A percentile compares a stretch with the other conserved stretches of the same genome.
These are phyloP conservation scores for Trichothecium sympodiale DNA, from an alignment of 2,329 filamentous ascomycete species.

Conservation along the genomic window DNA sequence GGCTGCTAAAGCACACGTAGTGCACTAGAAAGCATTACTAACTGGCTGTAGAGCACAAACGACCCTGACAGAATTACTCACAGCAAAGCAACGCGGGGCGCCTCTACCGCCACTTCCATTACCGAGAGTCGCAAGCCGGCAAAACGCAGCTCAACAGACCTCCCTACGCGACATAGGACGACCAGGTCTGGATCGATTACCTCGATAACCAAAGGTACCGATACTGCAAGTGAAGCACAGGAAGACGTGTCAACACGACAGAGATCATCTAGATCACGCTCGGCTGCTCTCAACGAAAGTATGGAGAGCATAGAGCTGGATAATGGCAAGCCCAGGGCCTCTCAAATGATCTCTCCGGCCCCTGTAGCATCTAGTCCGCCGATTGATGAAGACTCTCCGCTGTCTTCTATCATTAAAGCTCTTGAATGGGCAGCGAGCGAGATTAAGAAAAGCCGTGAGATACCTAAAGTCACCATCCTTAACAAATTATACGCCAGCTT, in stretches of 20 bases:
- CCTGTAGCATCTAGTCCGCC: not conserved
- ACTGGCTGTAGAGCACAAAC: too few species aligned
- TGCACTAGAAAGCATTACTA: too few species aligned
- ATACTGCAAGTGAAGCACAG: too few species aligned
- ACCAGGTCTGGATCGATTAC: too few species aligned
- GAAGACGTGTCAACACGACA: not conserved
- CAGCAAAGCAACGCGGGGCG: too few species aligned
- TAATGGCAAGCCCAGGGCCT: not conserved
- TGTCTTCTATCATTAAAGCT: constrained; percentile 15
- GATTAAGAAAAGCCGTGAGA: constrained; percentile 9
- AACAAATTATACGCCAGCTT: constrained; percentile 21
- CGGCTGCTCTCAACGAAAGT: not conserved
- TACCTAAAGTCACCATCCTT: constrained; percentile 11
- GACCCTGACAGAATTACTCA: too few species aligned
- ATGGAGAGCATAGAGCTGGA: not conserved
- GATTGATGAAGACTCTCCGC: constrained; percentile 11
- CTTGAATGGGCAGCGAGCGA: constrained; percentile 10
- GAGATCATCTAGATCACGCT: constrained; percentile 1
- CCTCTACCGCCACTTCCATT: too few species aligned
- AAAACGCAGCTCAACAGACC: too few species aligned
- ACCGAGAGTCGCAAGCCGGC: too few species aligned
- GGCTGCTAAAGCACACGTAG: constrained; percentile 4
- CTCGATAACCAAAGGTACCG: too few species aligned
- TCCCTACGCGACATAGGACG: too few species aligned
- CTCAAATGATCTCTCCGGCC: not conserved